Evolutionary conservation across 2,329 filamentous ascomycete species (phyloP), one percentile per base, ranked within the genome.

Genomic region (Metarhizium album): DNA sequence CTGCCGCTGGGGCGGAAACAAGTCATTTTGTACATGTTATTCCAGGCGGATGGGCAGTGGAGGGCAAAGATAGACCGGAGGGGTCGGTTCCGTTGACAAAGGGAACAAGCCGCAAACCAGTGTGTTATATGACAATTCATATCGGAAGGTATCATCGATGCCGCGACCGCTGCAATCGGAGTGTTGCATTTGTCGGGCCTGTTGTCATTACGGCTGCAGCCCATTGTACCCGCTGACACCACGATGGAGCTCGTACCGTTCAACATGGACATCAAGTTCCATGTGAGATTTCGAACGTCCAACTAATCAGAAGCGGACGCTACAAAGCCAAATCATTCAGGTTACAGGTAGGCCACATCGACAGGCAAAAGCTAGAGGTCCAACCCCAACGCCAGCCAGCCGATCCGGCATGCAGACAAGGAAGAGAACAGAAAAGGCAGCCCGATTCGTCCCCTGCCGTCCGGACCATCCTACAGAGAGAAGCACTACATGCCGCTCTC

Each of bases 11-110:
- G 45, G 14, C 47, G 52, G 57, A 57, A 53, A 49, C 58, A 55
- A 51, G 52, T 55, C 55, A 27, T 38, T 37, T 42, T 70, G 67
- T 67, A 70, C 61, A 69, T 68, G 65, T 64, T 67, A 63, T 58
- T 60, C 52, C 59, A 55, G 57, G 55, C 56, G 58, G 57, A 60
- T 59, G 56, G 50, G 45, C 47, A 29, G 27, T n/a, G n/a, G 27
- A 9, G 50, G 48, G 55, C 63, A 62, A 62, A 64, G 49, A 52
- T 48, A 48, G 46, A 52, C 42, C 1, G 31, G 42, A n/a, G 29
- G 38, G 45, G 24, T 29, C 37, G 18, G 23, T 45, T 65, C 57
- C 63, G 59, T 14, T 64, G 59, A 61, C 62, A 64, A 58, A 53
- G 54, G 48, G 50, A 54, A 59, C 55, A 57, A 57, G 52, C 56